phyloP scores from a whole-genome alignment of 495 filamentous ascomycete species.

The Podospora pseudopauciseta region DNA sequence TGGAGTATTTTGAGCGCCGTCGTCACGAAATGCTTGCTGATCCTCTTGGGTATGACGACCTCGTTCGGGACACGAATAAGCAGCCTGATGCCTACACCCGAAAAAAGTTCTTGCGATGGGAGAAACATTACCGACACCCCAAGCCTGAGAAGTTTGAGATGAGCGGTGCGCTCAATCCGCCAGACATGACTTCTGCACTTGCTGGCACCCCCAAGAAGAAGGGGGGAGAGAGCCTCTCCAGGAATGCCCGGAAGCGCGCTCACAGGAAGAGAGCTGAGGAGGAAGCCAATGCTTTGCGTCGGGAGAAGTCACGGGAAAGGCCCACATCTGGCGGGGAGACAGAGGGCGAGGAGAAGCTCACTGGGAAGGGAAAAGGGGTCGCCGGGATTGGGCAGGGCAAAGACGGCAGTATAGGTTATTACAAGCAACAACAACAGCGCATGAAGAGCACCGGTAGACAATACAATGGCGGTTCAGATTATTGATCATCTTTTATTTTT shows the following conservation, averaged over 20 bases:
- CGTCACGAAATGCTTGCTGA: slow-evolving; percentile 25
- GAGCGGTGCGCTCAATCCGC: slow-evolving; percentile 21
- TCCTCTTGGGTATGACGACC: slow-evolving; percentile 32
- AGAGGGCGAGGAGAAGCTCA: not conserved
- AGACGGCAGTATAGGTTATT: not conserved
- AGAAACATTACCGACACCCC: slow-evolving; percentile 1
- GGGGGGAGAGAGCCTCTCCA: slow-evolving; percentile 7
- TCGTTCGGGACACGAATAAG: slow-evolving; percentile 21
- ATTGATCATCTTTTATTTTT: not conserved
- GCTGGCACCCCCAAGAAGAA: not conserved
- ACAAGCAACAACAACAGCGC: not conserved
- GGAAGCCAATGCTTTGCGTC: not conserved
- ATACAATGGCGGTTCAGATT: not conserved
- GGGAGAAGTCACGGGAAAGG: slow-evolving; percentile 8
- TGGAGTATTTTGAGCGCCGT: slow-evolving; percentile 20
- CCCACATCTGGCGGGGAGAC: not conserved
- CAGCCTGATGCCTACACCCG: not conserved
- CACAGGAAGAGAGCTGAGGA: slow-evolving; percentile 19
- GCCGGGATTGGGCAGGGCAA: not conserved
- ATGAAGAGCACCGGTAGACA: not conserved
- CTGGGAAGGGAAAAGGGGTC: not conserved
- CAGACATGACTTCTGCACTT: not conserved
- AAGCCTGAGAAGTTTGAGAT: slow-evolving; percentile 14
- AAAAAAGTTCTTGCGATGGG: slow-evolving; percentile 11
- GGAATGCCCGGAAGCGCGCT: slow-evolving; percentile 15